These are phyloP conservation scores for Diversispora epigaea DNA, from an alignment of 192 early-diverging fungal species.

Conservation along the genomic window DNA sequence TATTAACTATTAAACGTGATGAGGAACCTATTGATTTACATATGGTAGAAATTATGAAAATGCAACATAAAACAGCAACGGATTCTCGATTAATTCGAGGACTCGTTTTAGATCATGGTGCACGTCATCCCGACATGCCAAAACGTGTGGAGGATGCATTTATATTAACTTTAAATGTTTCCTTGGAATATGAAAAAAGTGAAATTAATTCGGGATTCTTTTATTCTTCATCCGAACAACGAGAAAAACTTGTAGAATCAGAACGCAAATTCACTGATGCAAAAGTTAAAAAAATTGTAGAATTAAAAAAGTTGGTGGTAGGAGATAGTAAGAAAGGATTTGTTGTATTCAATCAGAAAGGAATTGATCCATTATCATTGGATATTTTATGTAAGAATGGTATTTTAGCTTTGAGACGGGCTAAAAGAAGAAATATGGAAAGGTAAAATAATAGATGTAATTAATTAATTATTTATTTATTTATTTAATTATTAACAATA, in stretches of 20 bases:
- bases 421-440: conserved; percentile 99
- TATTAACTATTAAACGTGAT: conserved; percentile 78
- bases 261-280: conserved; percentile 96
- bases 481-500: background rate
- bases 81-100: conserved; percentile 92
- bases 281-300: conserved; percentile 90
- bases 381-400: conserved; percentile 95
- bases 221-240: conserved; percentile 96
- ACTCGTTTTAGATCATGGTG: conserved; percentile 97
- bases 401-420: conserved; percentile 92
- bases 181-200: conserved; percentile 98
- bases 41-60: conserved; percentile 99
- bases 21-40: conserved; percentile 93
- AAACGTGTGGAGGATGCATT: conserved; percentile 88
- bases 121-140: conserved; percentile 99
- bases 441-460: conserved; percentile 38
- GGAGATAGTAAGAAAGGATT: conserved; percentile 82
- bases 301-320: conserved; percentile 96
- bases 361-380: conserved; percentile 95
- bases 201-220: conserved; percentile 99
- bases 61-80: conserved; percentile 98
- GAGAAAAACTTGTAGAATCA: conserved; percentile 97
- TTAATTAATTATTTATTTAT: background rate
- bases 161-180: conserved; percentile 94
- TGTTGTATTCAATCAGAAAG: conserved; percentile 99